Base-by-base conservation (phyloP, 2,329 filamentous ascomycete genomes). In the Neofusicoccum kwambonambiense region DNA sequence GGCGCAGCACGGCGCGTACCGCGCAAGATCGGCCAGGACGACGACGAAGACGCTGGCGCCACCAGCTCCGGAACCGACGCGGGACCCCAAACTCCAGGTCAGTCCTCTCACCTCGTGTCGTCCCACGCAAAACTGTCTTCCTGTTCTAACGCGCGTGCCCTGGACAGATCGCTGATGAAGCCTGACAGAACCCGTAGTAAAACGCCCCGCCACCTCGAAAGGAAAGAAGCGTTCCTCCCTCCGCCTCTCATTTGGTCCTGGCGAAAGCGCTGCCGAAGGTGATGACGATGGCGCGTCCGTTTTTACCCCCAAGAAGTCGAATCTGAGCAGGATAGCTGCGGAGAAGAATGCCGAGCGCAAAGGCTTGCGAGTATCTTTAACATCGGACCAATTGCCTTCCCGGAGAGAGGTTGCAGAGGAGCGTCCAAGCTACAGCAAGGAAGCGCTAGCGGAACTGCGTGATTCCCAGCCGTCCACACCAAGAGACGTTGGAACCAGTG, bases 391-490 rank as follows among this genome's bases (percentile, higher is more conserved):
- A 2, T 76, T 91, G 0, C 87, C 76, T 9, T 70, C 73, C 50
- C 69, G 76, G 11, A 37, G 51, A 64, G 62, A 64, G 4, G 64
- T 87, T 0, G 61, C 68, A 13, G 88, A 91, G 13, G 87, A 90
- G 15, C 83, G 90, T 42, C 93, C 92, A 0, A 90, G 81, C 65
- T 98, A 99, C 75, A 96, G 86, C 80, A 91, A 90, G 72, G 92
- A 96, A 70, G 92, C 94, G 69, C 83, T 99, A 19, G 88, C 91
- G 39, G 92, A 97, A 75, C 83, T 99, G 13, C 91, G 92, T 68
- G 90, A 88, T 66, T 93, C 91, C 12, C 97, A 93, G 0, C 93
- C 92, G 0, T 91, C 89, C 27, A 93, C 91, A 0, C 93, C 93
- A 0, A 89, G 87, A 67, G 85, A 91, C 65, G 72, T 89, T 1